Percentiles rank a stretch among this genome's conserved stretches.
Evolutionary conservation across 495 filamentous ascomycete genomes (phyloP).

Genomic region (Hyaloscypha finlandica): DNA sequence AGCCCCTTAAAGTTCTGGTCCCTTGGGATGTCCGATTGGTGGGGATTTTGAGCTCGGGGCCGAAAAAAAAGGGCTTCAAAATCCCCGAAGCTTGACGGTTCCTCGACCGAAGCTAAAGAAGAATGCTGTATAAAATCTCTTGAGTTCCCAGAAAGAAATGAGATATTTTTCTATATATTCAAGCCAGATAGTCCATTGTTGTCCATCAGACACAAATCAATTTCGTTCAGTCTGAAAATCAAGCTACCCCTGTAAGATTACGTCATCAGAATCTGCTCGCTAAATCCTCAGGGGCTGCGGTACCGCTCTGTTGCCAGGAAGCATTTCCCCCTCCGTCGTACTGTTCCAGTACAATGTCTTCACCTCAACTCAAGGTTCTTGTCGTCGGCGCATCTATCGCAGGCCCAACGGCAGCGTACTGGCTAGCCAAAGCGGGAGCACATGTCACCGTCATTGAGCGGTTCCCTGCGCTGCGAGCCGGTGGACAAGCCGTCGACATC

Average conservation of each 20-base stretch:
- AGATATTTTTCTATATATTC: too few relatives aligned
- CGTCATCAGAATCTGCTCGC: too few relatives aligned
- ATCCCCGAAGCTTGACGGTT: not conserved
- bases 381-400: constrained; percentile 44
- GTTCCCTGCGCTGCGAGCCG: constrained; percentile 43
- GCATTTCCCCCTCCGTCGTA: too few relatives aligned
- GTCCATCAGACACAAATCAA: too few relatives aligned
- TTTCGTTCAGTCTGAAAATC: too few relatives aligned
- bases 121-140: too few relatives aligned
- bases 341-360: constrained; percentile 30
- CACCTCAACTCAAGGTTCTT: constrained; percentile 34
- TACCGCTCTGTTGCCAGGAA: too few relatives aligned
- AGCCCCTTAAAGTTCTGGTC: too few relatives aligned
- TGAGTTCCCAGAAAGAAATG: too few relatives aligned
- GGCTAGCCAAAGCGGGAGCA: constrained; percentile 51
- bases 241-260: too few relatives aligned
- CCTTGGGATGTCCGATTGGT: not conserved
- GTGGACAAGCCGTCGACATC: constrained; percentile 56
- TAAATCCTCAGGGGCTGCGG: too few relatives aligned
- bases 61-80: not conserved
- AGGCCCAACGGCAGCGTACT: constrained; percentile 52
- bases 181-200: too few relatives aligned
- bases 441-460: constrained; percentile 56
- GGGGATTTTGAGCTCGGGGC: not conserved
- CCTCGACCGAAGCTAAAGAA: not conserved